phyloP scores from a whole-genome alignment of 495 filamentous ascomycete genomes.

The Penicillium antarcticum region DNA sequence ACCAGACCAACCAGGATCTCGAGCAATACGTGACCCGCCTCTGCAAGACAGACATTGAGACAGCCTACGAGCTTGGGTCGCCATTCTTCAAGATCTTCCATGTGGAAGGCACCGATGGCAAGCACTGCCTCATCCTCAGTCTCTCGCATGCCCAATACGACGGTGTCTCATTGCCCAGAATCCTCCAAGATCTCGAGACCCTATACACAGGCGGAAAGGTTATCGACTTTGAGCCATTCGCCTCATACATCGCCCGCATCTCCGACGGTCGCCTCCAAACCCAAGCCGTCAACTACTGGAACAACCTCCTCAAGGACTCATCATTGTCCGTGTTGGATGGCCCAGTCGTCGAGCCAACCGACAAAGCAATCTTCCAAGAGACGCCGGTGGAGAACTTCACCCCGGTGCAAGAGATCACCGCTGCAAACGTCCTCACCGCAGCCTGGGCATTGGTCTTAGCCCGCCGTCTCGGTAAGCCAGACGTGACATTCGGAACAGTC shows the following conservation, averaged over 20 bases:
- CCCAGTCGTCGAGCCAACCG: slow-evolving; percentile 29
- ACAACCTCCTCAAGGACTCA: slow-evolving; percentile 49
- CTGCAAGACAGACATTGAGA: slow-evolving; percentile 37
- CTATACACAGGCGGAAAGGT: slow-evolving; percentile 38
- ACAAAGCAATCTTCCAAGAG: slow-evolving; percentile 36
- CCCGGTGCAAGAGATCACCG: slow-evolving; percentile 48
- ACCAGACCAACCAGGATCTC: slow-evolving; percentile 32
- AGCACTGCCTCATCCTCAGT: slow-evolving; percentile 50
- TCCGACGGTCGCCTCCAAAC: slow-evolving; percentile 10
- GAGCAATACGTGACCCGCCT: slow-evolving; percentile 38
- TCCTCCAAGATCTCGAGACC: slow-evolving; percentile 48
- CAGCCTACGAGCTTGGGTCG: slow-evolving; percentile 48
- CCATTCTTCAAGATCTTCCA: slow-evolving; percentile 54
- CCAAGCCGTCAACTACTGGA: slow-evolving; percentile 44
- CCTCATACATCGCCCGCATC: slow-evolving; percentile 41
- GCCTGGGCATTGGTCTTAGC: slow-evolving; percentile 62
- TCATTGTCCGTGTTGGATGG: slow-evolving; percentile 42
- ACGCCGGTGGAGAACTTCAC: slow-evolving; percentile 39
- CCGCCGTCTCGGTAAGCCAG: slow-evolving; percentile 39
- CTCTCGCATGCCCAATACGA: slow-evolving; percentile 71
- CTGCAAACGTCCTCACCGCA: slow-evolving; percentile 55
- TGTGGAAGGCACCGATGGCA: slow-evolving; percentile 33
- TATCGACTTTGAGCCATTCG: slow-evolving; percentile 44
- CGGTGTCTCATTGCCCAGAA: slow-evolving; percentile 57
- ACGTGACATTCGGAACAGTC: slow-evolving; percentile 61